Conservation (phyloP, 495 filamentous ascomycete species). For the Penicillium alfredii region DNA sequence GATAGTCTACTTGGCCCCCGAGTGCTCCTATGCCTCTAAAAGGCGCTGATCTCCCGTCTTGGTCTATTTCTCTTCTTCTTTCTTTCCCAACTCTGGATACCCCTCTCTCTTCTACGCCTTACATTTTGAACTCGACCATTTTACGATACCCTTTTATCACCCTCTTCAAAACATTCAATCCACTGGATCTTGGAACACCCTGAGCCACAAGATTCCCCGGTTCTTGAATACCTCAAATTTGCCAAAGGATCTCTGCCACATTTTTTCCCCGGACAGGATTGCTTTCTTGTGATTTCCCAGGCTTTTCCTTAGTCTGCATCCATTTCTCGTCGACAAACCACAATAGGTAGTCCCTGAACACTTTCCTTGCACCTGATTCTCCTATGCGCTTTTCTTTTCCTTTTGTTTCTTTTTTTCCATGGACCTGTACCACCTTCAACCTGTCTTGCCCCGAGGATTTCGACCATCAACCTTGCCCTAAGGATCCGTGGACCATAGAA, state of each 20-base stretch:
- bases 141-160: slow-evolving; percentile 7
- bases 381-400: slow-evolving; percentile 19
- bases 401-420: slow-evolving; percentile 16
- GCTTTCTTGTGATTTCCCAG: slow-evolving; percentile 32
- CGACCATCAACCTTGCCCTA: slow-evolving; percentile 9
- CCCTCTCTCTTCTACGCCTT: slow-evolving; percentile 9
- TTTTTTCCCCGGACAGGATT: slow-evolving; percentile 37
- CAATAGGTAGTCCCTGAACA: slow-evolving; percentile 44
- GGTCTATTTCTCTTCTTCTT: slow-evolving; percentile 15
- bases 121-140: background rate
- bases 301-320: slow-evolving; percentile 30
- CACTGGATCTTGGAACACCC: slow-evolving; percentile 32
- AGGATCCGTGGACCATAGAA: slow-evolving; percentile 17
- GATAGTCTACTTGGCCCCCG: slow-evolving; percentile 16
- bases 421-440: slow-evolving; percentile 19
- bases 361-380: slow-evolving; percentile 23
- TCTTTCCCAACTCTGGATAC: slow-evolving; percentile 20
- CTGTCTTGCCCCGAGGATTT: slow-evolving; percentile 12
- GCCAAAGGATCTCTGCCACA: slow-evolving; percentile 23
- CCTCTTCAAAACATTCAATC: slow-evolving; percentile 10
- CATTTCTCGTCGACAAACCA: slow-evolving; percentile 22
- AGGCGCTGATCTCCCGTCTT: slow-evolving; percentile 23
- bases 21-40: slow-evolving; percentile 21
- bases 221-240: slow-evolving; percentile 15
- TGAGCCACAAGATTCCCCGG: slow-evolving; percentile 15